Evolutionary conservation across 352 stramenopile genomes (phyloP), one percentile per base, ranked within the genome.

Genomic region (Globisporangium megalacanthum): DNA sequence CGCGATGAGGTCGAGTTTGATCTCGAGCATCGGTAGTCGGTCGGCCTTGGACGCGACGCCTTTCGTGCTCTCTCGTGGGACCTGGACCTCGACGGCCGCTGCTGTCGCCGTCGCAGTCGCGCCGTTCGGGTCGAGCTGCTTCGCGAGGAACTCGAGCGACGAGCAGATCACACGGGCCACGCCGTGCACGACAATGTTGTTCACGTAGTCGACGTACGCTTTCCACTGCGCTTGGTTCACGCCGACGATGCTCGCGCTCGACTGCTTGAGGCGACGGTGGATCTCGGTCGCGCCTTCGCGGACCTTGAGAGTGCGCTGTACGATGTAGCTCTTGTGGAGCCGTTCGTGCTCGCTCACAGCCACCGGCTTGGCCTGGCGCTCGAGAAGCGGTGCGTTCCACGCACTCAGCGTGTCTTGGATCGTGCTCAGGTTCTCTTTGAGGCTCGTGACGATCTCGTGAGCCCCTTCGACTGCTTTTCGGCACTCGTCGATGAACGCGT

Each of bases 141-240:
- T 92, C 0, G 94, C 79, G 5, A 99, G 70, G 62, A 96, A 98
- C 56, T 98, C 79, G 2, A 94, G 69, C 9, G 80, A 92, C 6
- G 80, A 90, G 46, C 80, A 92, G 50, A 94, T 92, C 52, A 90
- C 82, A 1, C 78, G 79, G 0, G 95, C 89, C 4, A 99, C 80
- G 20, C 97, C 97, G 49, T 94, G 86, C 15, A 99, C 89, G 14
- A 99, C 93, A 17, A 98, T 95, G 66, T 96, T 98, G 72, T 98
- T 99, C 49, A 99, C 90, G 60, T 98, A 99, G 65, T 99, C 93
- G 19, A 98, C 88, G 61, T 99, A 99, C 14, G 88, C 89, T 54
- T 94, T 96, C 97, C 97, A 99, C 68, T 98, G 83, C n/a, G 93
- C 94, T 29, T 82, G 92, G 61, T 98, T 98, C 42, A 95, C 94